Evolutionary conservation across 1,284 basidiomycete species (phyloP).

Genomic region (Fomitiporia mediterranea): DNA sequence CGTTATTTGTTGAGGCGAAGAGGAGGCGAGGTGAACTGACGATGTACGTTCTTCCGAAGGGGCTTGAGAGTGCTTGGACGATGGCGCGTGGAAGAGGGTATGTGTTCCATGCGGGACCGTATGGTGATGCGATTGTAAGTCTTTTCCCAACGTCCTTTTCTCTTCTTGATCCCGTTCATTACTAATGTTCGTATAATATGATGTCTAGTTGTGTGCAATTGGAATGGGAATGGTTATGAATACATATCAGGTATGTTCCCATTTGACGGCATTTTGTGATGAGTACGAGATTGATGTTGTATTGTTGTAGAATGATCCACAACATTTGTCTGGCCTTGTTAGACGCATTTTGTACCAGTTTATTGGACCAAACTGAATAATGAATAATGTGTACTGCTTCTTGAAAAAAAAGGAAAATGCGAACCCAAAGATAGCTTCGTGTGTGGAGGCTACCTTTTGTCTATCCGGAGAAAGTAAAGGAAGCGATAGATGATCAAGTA

Average conservation of each 20-base stretch:
- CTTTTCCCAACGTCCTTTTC: too few relatives aligned
- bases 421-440: too few relatives aligned
- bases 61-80: constrained; percentile 83
- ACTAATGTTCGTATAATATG: constrained; percentile 9
- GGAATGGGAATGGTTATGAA: constrained; percentile 92
- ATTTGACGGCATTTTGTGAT: constrained; percentile 16
- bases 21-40: constrained; percentile 79
- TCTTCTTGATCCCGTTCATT: constrained; percentile 1
- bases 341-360: constrained; percentile 88
- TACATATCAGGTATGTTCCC: constrained; percentile 42
- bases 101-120: constrained; percentile 70
- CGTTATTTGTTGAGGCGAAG: constrained; percentile 86
- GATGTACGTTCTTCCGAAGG: constrained; percentile 95
- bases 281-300: constrained; percentile 21
- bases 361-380: constrained; percentile 76
- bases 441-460: too few relatives aligned
- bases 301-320: constrained; percentile 68
- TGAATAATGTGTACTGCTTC: too few relatives aligned
- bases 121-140: constrained; percentile 63
- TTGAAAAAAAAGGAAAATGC: too few relatives aligned
- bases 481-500: too few relatives aligned
- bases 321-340: constrained; percentile 84
- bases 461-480: too few relatives aligned
- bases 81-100: constrained; percentile 72
- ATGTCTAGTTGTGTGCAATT: constrained; percentile 50